Conservation (phyloP, 257 asterid species). For the Solanum acaule region DNA sequence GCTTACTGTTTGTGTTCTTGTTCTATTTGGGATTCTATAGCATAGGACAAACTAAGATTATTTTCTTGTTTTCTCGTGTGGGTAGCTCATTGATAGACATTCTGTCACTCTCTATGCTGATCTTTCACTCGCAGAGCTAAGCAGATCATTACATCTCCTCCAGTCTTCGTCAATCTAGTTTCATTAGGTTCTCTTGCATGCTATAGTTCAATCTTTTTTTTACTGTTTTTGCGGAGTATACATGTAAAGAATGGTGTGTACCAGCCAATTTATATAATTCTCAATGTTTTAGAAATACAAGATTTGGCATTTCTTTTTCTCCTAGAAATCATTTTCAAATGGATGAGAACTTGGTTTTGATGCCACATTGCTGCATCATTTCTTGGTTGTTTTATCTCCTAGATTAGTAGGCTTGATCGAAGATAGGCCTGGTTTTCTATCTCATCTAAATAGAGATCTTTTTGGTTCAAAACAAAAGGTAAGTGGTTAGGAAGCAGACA, state of each 20-base stretch:
- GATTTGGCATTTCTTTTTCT: not conserved
- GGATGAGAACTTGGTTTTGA: not conserved
- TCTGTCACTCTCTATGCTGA: not conserved
- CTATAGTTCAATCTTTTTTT: not conserved
- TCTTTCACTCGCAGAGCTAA: not conserved
- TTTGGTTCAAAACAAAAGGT: slow-evolving; percentile 26
- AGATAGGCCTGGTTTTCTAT: not conserved
- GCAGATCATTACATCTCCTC: not conserved
- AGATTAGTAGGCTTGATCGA: not conserved
- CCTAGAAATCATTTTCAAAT: not conserved
- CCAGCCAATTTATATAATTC: not conserved
- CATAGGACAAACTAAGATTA: not conserved
- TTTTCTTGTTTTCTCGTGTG: not conserved
- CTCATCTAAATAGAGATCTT: not conserved
- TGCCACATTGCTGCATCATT: not conserved
- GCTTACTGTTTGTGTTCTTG: not conserved
- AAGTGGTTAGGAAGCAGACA: slow-evolving; percentile 89
- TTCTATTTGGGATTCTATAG: not conserved
- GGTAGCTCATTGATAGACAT: not conserved
- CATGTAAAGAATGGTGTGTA: not conserved
- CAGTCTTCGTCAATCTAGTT: not conserved
- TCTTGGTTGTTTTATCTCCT: not conserved
- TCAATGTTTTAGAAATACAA: not conserved
- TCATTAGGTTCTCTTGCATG: not conserved
- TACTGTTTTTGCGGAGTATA: not conserved